phyloP scores from a whole-genome alignment of 2,329 filamentous ascomycete genomes.

The Periconia digitata region DNA sequence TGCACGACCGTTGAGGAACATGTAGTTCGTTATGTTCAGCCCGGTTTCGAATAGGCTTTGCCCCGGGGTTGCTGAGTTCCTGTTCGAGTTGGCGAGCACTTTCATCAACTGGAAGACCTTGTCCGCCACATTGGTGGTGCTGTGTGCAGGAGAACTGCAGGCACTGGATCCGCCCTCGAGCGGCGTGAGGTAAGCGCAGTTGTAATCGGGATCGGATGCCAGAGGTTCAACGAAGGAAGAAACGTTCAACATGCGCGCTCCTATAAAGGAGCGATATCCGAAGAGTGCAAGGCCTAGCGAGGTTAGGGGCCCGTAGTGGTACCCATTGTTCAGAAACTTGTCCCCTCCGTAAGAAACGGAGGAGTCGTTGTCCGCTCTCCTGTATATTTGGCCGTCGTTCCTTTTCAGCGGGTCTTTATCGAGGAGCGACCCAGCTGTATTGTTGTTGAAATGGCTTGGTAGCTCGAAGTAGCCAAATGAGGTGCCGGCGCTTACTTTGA shows the following conservation, averaged over 20 bases:
- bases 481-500: constrained; percentile 1
- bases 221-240: neutral
- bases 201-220: neutral
- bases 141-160: neutral
- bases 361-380: neutral
- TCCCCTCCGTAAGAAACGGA: constrained; percentile 1
- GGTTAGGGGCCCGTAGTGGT: constrained; percentile 8
- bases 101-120: neutral
- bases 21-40: constrained; percentile 5
- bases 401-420: constrained; percentile 9
- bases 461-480: constrained; percentile 16
- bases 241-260: constrained; percentile 1
- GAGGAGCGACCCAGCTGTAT: constrained; percentile 7
- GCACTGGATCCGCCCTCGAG: neutral
- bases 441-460: constrained; percentile 8
- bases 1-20: neutral
- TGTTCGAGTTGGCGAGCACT: neutral
- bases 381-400: neutral
- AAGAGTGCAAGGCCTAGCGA: constrained; percentile 12
- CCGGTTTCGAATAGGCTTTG: neutral
- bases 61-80: neutral
- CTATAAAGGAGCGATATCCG: constrained; percentile 11
- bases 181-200: neutral
- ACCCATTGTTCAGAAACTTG: neutral
- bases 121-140: neutral